These are phyloP conservation scores for Sporothrix protearum DNA, from an alignment of 2,329 filamentous ascomycete species.

Conservation along the genomic window DNA sequence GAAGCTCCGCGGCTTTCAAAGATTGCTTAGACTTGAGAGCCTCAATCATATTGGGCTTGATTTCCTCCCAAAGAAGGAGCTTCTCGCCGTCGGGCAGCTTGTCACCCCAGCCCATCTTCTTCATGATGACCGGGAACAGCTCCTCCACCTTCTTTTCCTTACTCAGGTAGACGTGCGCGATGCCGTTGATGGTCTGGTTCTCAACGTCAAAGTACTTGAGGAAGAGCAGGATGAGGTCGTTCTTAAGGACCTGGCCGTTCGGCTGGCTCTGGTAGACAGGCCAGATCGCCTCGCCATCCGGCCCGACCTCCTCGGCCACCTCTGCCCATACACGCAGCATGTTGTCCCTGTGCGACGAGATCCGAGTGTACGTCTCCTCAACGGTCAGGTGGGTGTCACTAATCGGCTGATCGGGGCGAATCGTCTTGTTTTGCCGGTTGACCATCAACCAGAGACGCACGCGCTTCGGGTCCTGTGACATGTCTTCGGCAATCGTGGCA, in stretches of 20 bases:
- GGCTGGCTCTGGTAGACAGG: conserved; percentile 58
- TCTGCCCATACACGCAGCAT: conserved; percentile 86
- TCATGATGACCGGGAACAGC: conserved; percentile 69
- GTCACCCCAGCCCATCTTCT: conserved; percentile 81
- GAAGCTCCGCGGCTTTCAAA: conserved; percentile 85
- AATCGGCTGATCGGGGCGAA: conserved; percentile 83
- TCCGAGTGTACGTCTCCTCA: conserved; percentile 60
- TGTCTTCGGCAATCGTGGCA: conserved; percentile 65
- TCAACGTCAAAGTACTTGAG: conserved; percentile 87
- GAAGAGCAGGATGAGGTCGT: conserved; percentile 74
- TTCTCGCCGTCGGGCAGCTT: conserved; percentile 63
- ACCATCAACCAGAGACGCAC: conserved; percentile 96
- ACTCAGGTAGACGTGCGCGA: conserved; percentile 81
- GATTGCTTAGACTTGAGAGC: conserved; percentile 86
- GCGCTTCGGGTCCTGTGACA: conserved; percentile 62
- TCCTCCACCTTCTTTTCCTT: conserved; percentile 87
- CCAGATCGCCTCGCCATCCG: conserved; percentile 70
- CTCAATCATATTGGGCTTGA: conserved; percentile 97
- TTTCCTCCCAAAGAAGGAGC: conserved; percentile 84
- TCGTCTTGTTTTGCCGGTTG: conserved; percentile 95
- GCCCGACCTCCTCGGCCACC: conserved; percentile 61
- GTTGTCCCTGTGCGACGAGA: conserved; percentile 61
- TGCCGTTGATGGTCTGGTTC: conserved; percentile 68
- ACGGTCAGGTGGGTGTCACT: conserved; percentile 72
- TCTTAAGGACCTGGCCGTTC: conserved; percentile 55